These are phyloP conservation scores for Westerdykella sp. DNA, from an alignment of 2,329 filamentous ascomycete genomes.

Conservation along the genomic window DNA sequence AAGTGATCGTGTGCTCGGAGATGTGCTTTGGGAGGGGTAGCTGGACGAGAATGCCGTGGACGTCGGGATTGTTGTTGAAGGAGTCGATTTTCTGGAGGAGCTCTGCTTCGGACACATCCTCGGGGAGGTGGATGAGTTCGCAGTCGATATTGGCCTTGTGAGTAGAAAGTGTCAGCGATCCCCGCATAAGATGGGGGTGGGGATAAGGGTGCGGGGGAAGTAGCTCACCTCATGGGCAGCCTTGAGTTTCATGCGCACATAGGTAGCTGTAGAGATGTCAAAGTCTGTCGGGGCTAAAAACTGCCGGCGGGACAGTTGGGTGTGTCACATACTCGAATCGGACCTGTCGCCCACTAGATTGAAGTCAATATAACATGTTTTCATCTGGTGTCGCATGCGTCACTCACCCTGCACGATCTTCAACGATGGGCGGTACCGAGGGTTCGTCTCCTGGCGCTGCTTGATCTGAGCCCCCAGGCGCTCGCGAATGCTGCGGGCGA, in stretches of 20 bases:
- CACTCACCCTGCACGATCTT: conserved; percentile 86
- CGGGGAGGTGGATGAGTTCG: conserved; percentile 76
- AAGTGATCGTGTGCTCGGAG: conserved; percentile 84
- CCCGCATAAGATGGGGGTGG: not conserved
- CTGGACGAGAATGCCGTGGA: conserved; percentile 93
- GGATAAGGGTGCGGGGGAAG: conserved; percentile 11
- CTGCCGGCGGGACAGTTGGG: not conserved
- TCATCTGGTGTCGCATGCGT: not conserved
- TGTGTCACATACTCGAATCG: conserved; percentile 67
- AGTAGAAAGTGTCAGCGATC: conserved; percentile 2
- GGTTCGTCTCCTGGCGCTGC: conserved; percentile 72
- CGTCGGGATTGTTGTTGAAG: conserved; percentile 77
- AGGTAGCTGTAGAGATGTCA: conserved; percentile 58
- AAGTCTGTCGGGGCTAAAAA: conserved; percentile 22
- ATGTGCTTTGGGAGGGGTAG: conserved; percentile 83
- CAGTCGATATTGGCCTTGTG: conserved; percentile 83
- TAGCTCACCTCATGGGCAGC: conserved; percentile 73
- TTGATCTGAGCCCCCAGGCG: conserved; percentile 73
- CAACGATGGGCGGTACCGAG: conserved; percentile 79
- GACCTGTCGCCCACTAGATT: conserved; percentile 76
- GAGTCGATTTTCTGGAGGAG: conserved; percentile 73
- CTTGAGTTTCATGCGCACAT: conserved; percentile 99
- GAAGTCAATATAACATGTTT: conserved; percentile 6
- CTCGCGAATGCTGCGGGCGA: conserved; percentile 87
- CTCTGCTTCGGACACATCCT: conserved; percentile 75